phyloP scores from a whole-genome alignment of 805 yeast genomes.

The Nakazawaea wickerhamii region DNA sequence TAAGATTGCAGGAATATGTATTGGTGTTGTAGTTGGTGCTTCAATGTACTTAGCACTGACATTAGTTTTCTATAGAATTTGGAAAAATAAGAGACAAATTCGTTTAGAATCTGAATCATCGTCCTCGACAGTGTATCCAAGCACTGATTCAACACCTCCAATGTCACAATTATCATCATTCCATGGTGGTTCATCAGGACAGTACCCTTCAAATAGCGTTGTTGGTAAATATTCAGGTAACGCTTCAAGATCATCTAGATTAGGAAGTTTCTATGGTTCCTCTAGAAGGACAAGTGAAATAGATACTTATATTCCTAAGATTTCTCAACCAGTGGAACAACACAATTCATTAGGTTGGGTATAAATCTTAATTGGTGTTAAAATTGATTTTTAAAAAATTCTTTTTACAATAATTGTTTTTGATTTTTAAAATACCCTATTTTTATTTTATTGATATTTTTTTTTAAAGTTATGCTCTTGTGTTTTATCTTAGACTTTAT shows the following conservation, averaged over 20 bases:
- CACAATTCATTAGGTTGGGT: constrained; percentile 72
- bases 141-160: constrained; percentile 15
- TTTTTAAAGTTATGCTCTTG: too few species aligned
- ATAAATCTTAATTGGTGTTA: constrained; percentile 15
- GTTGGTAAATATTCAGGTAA: constrained; percentile 8
- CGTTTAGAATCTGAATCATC: constrained; percentile 12
- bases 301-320: constrained; percentile 35
- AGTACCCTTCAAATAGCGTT: constrained; percentile 11
- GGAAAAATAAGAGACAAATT: constrained; percentile 22
- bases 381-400: too few species aligned
- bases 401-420: too few species aligned
- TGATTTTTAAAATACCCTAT: too few species aligned
- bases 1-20: constrained; percentile 68
- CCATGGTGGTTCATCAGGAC: constrained; percentile 15
- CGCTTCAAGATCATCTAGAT: constrained; percentile 3
- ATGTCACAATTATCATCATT: constrained; percentile 18
- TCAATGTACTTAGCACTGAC: constrained; percentile 56
- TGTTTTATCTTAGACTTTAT: too few species aligned
- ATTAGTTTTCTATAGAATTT: constrained; percentile 45
- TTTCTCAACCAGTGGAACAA: constrained; percentile 65
- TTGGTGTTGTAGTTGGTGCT: constrained; percentile 81
- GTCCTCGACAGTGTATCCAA: constrained; percentile 9
- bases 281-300: constrained; percentile 20
- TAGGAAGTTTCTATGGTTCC: constrained; percentile 12
- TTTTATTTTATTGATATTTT: too few species aligned